Evolutionary conservation across 169 alveolate genomes (phyloP), one percentile per base, ranked within the genome.

Genomic region (Neospora caninum): DNA sequence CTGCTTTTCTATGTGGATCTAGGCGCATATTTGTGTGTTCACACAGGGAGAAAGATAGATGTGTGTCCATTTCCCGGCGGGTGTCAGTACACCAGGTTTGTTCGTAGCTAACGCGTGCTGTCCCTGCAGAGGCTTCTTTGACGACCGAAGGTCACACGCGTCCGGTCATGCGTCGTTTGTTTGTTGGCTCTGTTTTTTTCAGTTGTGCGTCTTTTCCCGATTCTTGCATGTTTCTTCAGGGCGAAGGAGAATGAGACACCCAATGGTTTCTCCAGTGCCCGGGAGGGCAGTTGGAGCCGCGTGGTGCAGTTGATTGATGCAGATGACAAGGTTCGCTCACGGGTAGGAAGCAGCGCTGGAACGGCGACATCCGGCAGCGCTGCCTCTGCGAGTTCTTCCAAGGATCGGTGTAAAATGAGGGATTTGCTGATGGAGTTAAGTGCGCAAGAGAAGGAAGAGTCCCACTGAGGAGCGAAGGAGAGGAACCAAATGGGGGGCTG

Each of bases 371-470:
- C 89, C 1, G 89, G 67, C 2, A 29, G 31, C 16, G 64, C 41
- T 4, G 49, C 88, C 31, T 7, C 53, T 73, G 43, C 86, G 20
- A n/a, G 86, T 18, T 22, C 54, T 31, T 29, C 64, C 34, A 82
- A 82, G 36, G 89, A 82, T 31, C 89, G 89, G 18, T 82, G 54
- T 31, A 82, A 82, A 82, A 82, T 82, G 89, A 82, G 89, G 64
- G 89, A 82, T 16, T 29, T 82, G 89, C 67, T 82, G 36, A 38
- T 82, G 25, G 89, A 82, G 89, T 49, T 82, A 38, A 82, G 89
- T 29, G 36, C 53, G 69, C 53, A 82, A 49, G 84, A 73, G 42
- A 16, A 73, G 42, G 88, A 9, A 80, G 49, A 25, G 88, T 69
- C 82, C 82, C 7, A 69, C 82, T 80, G 41, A 38, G 49, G 53